Evolutionary conservation across 1,139 yeast species (phyloP), one percentile per base, ranked within the genome.

Genomic region (Candida neerlandica): DNA sequence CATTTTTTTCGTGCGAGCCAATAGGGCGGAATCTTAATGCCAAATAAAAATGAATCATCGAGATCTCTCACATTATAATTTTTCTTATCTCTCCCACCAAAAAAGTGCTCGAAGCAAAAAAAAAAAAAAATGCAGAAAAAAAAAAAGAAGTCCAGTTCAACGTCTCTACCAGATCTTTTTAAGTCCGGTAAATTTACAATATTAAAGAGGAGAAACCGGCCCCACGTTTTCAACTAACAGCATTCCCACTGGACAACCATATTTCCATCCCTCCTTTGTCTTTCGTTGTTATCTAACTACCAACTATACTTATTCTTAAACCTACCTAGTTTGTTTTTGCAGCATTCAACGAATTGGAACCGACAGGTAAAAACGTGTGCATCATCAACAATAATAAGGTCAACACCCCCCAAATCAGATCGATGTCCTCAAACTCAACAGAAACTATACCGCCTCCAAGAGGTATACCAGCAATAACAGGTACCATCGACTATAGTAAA

Each of bases 381-480:
- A 32, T 14, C 34, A n/a, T 21, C 23, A 21, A 23, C 5, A 23
- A 10, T 4, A 23, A 4, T 10, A 2, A 23, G 7, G 7, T 10
- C 34, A 32, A 32, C 34, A 32, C 5, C 2, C 9, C 5, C 2
- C 9, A 29, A 29, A 11, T 12, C 33, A 29, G 29, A 21, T 12
- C 11, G 29, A 37, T 37, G 41, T 6, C 41, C 11, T 26, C 42
- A 5, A 39, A 14, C n/a, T 26, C 45, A 16, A 27, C 35, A 33
- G 34, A 43, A 5, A 16, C 12, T 10, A 16, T 26, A 7, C 45
- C 45, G 7, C 40, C 45, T 4, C 40, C 41, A 14, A 27, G 57
- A 11, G 58, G 58, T 2, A 69, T 75, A 30, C 80, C 80, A 14
- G 80, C 80, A 42, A 76, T 76, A 30, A 75, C 80, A 0, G 80